Percentiles rank a stretch among this genome's conserved stretches.
Conservation (phyloP, 1,284 basidiomycete species). For the Coriolopsis trogii region DNA sequence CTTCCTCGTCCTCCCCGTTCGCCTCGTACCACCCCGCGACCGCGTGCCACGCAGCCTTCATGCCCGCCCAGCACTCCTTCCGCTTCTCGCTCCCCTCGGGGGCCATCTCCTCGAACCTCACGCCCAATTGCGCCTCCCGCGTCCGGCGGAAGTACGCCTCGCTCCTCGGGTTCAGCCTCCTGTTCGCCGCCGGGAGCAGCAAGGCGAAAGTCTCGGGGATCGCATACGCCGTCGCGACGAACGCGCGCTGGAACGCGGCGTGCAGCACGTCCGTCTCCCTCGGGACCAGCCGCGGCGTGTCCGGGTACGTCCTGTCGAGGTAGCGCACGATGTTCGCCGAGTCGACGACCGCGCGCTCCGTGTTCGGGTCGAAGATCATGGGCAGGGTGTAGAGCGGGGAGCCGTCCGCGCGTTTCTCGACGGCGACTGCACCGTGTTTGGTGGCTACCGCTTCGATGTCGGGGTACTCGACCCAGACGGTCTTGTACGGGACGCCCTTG, state of each 20-base stretch:
- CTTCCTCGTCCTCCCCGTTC: conserved; percentile 24
- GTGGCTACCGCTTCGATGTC: conserved; percentile 36
- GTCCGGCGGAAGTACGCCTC: conserved; percentile 39
- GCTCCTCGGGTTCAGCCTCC: conserved; percentile 34
- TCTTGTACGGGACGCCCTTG: conserved; percentile 39
- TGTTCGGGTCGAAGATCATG: conserved; percentile 32
- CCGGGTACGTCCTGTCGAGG: conserved; percentile 38
- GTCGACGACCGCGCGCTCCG: conserved; percentile 32
- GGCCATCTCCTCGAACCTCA: conserved; percentile 38
- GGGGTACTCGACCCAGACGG: conserved; percentile 40
- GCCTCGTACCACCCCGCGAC: conserved; percentile 23
- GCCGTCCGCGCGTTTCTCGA: conserved; percentile 24
- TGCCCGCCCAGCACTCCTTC: conserved; percentile 35
- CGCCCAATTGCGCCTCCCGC: conserved; percentile 36
- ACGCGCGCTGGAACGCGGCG: conserved; percentile 33
- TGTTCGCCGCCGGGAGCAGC: conserved; percentile 27
- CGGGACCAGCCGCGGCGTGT: conserved; percentile 27
- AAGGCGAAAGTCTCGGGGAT: conserved; percentile 4
- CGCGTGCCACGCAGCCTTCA: conserved; percentile 33
- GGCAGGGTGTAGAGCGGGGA: conserved; percentile 36
- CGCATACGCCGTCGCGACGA: conserved; percentile 14
- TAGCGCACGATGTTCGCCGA: conserved; percentile 36
- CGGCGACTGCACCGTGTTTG: conserved; percentile 30
- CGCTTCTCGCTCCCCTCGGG: conserved; percentile 28
- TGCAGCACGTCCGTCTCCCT: conserved; percentile 25